A percentile compares a stretch with the other conserved stretches of the same genome.
Conservation (phyloP, 2,329 filamentous ascomycete species). For the Gnomoniopsis smithogilvyi region DNA sequence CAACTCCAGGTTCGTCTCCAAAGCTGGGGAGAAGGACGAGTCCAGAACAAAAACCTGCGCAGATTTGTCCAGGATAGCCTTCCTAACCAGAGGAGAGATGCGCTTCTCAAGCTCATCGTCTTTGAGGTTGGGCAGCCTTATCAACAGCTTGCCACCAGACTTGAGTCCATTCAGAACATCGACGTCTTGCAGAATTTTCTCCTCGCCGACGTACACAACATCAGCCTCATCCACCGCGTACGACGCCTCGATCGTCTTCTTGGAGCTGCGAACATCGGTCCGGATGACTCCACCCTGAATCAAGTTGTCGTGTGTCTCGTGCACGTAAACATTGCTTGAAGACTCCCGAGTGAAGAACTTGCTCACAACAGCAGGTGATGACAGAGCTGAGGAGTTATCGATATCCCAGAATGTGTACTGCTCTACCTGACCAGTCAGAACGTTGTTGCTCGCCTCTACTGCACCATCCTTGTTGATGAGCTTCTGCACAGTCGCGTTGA, state of each 20-base stretch:
- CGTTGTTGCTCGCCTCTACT: conserved; percentile 36
- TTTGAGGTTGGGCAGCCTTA: conserved; percentile 77
- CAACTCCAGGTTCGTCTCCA: conserved; percentile 62
- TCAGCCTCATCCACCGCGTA: conserved; percentile 80
- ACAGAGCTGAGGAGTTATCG: conserved; percentile 67
- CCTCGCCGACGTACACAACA: conserved; percentile 72
- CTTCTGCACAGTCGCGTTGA: conserved; percentile 49
- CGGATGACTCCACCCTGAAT: conserved; percentile 75
- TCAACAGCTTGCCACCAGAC: conserved; percentile 66
- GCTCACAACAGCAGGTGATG: conserved; percentile 60
- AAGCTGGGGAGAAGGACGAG: conserved; percentile 61
- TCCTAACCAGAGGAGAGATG: conserved; percentile 67
- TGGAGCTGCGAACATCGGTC: conserved; percentile 80
- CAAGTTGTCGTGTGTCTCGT: conserved; percentile 63
- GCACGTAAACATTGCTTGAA: conserved; percentile 59
- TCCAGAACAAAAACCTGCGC: conserved; percentile 76
- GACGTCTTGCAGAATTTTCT: conserved; percentile 76
- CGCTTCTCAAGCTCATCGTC: conserved; percentile 89
- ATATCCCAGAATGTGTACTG: conserved; percentile 95
- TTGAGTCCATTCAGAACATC: conserved; percentile 71
- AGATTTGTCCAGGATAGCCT: conserved; percentile 66
- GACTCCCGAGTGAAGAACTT: conserved; percentile 68
- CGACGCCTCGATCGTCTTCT: conserved; percentile 78
- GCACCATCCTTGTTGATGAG: conserved; percentile 48
- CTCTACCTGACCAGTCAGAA: conserved; percentile 55